Base-by-base conservation (phyloP, 2,329 filamentous ascomycete genomes). In the Neonectria ditissima region DNA sequence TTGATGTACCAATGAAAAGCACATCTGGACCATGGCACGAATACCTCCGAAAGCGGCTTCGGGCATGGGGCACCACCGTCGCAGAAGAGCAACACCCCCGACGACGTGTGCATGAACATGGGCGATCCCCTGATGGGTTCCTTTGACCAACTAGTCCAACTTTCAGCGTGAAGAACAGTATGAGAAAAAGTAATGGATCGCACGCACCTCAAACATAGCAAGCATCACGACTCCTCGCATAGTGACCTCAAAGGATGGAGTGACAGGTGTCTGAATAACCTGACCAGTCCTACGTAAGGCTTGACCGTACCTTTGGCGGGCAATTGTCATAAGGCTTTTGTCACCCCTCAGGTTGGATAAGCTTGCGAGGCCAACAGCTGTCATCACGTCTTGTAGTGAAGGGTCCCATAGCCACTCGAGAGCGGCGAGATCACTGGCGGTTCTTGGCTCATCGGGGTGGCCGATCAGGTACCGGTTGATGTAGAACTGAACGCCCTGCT, bases 181-280 rank as follows among this genome's bases (percentile, higher is more conserved):
- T 48, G 24, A 52, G 34, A 37, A 44, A 30, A 14, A 6, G 14
- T 7, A 14, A 55, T 60, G 63, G 37, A 52, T 41, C 59, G 52
- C 60, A 66, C 78, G 70, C 76, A 89, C 87, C 81, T 90, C 87
- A 65, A 87, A 90, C 74, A 89, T 80, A 50, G 87, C 86, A 66
- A 90, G 81, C 69, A 87, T 81, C 44, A 90, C 79, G 30, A 89
- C 84, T 8, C 83, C 77, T 28, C 83, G 80, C 66, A 87, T 80
- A 16, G 85, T 80, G 10, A 84, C 80, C 48, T 83, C 77, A 22
- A 83, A 69, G 55, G 77, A 75, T 37, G 76, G 69, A 57, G 73
- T 69, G 28, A 76, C 62, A 22, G 77, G 69, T 34, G 78, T 70
- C 58, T 72, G 70, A 61, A 86, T 77, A 7, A 82, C 72, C 60